Percentiles rank a stretch among this genome's conserved stretches.
Evolutionary conservation across 2,329 filamentous ascomycete species (phyloP).

Genomic region (Aspergillus sojae): DNA sequence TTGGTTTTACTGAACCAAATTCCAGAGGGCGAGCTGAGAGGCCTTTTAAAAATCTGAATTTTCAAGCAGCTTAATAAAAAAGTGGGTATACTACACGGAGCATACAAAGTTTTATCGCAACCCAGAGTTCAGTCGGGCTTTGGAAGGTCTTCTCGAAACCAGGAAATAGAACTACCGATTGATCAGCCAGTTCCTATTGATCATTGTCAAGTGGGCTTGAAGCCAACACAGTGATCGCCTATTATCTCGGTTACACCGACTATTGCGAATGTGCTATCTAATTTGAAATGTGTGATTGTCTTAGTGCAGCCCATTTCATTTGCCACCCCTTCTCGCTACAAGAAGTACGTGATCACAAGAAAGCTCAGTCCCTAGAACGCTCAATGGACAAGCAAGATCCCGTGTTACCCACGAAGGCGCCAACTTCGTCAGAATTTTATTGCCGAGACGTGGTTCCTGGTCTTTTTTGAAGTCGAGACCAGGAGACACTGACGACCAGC

Average conservation of each 20-base stretch:
- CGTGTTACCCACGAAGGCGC: neutral
- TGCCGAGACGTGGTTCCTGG: neutral
- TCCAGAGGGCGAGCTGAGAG: neutral
- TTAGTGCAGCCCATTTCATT: neutral
- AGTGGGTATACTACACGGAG: neutral
- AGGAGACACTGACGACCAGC: neutral
- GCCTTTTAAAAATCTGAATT: neutral
- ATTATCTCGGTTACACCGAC: neutral
- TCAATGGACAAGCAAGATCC: neutral
- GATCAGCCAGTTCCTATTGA: neutral
- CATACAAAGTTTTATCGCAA: constrained; percentile 4
- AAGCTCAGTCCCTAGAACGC: neutral
- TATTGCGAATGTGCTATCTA: neutral
- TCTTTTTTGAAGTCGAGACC: neutral
- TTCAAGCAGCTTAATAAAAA: constrained; percentile 6
- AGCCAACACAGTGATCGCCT: neutral
- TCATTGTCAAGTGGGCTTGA: neutral
- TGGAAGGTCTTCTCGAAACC: neutral
- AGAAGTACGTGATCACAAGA: neutral
- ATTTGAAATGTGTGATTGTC: neutral
- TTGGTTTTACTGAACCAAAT: neutral
- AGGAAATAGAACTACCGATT: too few relatives aligned
- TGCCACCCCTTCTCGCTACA: neutral
- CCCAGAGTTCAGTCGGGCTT: neutral
- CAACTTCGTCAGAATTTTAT: neutral